Base-by-base conservation (phyloP, 495 filamentous ascomycete species). In the Pseudoneurospora amorphoporcata region DNA sequence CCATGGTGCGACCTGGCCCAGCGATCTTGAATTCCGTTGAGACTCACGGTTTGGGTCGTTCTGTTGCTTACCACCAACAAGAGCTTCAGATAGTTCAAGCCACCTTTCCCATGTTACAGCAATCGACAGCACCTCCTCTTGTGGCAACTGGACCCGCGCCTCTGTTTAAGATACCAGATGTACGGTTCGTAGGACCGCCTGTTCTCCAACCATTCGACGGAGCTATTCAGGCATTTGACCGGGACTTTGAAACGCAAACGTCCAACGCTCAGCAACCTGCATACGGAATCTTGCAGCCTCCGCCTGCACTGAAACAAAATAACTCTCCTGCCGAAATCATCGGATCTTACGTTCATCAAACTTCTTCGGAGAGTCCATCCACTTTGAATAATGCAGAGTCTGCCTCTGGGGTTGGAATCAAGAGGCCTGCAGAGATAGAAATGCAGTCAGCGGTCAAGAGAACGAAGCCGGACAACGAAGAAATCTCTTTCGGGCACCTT, bases 401-500 rank as follows among this genome's bases (percentile, higher is more conserved):
- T 23, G 23, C 23, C 29, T 65, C 53, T 12, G 53, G 14, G 17
- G 53, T 37, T 35, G 53, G 53, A 17, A 6, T 32, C 29, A 65
- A 65, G 29, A 65, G 53, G 12, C 53, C 23, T 65, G 53, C 53
- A 65, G 53, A 65, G 1, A 35, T 16, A 35, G 2, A 23, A 35
- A 17, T 35, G 23, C 53, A 65, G 53, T 35, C 53, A 65, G 3
- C 53, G 29, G 53, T 65, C 53, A 65, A 65, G 53, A 65, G 53
- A 37, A 32, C 29, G 29, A 65, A 65, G 53, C 29, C 53, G 3
- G 29, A 65, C 53, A 65, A 65, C 14, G 32, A 65, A 16, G 29
- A 23, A 35, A 39, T 8, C 39, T 43, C 75, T n/a, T 73, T 73
- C 39, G 19, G 68, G 9, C 72, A 69, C 35, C 71, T 77, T 32